Evolutionary conservation across 768 basidiomycete species (phyloP), one percentile per base, ranked within the genome.

Genomic region (Albatrellus ellisii): DNA sequence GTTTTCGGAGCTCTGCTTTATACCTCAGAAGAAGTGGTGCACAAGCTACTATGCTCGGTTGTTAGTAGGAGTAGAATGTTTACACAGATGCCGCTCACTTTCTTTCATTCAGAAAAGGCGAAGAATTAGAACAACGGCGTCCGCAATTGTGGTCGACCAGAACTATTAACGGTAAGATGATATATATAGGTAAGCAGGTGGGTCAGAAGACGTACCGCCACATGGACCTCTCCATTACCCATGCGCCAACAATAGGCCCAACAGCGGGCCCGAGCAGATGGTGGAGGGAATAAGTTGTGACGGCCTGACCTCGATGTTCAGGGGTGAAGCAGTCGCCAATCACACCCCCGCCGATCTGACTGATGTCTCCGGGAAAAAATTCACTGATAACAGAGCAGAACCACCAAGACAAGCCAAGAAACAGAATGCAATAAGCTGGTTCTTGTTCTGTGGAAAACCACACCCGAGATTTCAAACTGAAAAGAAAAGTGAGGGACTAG

Each of bases 371-470:
- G 20, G 11, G 20, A 10, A 14, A 22, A 4, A 5, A 7, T 22
- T 18, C 10, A 36, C 35, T 8, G 35, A 36, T 18, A 82, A 59
- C 5, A 81, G 78, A 0, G 81, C 82, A 41, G 78, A 77, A 0
- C 82, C 84, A 21, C 83, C 84, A 1, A 86, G 44, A 2, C 83
- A 82, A 1, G 80, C 60, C 2, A 85, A 57, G 48, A 86, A 73
- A n/a, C 82, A 71, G 18, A 41, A 41, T 20, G 27, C 40, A 26
- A 41, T 41, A 21, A 41, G 40, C 40, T 41, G 40, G 27, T 58
- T 60, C 43, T 66, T 64, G 39, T 63, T 78, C 41, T 68, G 67
- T 0, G 80, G 73, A 44, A 82, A 84, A 0, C 77, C 74, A 52
- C 54, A 66, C 22, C 18, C 77, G 14, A 75, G 52, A 57, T 72